These are phyloP conservation scores for Rhizopogon salebrosus DNA, from an alignment of 768 basidiomycete genomes.

Conservation along the genomic window DNA sequence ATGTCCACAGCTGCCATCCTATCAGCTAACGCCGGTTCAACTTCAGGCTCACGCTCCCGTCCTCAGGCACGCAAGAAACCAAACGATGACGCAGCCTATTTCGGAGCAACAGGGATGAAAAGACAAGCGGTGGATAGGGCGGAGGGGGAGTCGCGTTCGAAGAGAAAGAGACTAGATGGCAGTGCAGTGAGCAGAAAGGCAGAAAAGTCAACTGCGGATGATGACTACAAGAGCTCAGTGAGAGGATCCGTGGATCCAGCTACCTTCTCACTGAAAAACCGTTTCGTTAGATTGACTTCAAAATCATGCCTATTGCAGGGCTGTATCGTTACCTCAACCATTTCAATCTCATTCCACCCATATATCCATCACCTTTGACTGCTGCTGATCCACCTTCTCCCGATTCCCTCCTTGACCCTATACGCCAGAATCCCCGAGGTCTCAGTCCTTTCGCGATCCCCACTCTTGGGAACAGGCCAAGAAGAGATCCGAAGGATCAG, in stretches of 20 bases:
- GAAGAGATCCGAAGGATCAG: constrained; percentile 59
- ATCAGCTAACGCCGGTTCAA: constrained; percentile 11
- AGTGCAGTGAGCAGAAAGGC: constrained; percentile 23
- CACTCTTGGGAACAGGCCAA: constrained; percentile 68
- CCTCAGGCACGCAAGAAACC: constrained; percentile 58
- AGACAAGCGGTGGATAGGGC: constrained; percentile 61
- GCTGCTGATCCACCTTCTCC: constrained; percentile 70
- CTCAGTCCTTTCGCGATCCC: constrained; percentile 40
- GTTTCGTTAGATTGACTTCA: constrained; percentile 63
- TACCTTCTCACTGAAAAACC: constrained; percentile 9
- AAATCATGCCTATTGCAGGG: constrained; percentile 56
- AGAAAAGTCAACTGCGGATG: constrained; percentile 32
- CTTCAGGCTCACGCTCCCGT: constrained; percentile 53
- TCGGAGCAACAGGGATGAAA: constrained; percentile 58
- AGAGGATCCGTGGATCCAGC: constrained; percentile 8
- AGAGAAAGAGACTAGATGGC: constrained; percentile 64
- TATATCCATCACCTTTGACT: constrained; percentile 66
- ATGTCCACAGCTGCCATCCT: constrained; percentile 10
- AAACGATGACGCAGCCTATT: constrained; percentile 69
- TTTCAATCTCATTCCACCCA: constrained; percentile 64
- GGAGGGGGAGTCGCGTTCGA: constrained; percentile 71
- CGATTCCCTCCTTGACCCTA: constrained; percentile 47
- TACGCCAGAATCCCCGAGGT: constrained; percentile 40
- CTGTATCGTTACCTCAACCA: constrained; percentile 71
- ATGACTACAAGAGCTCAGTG: constrained; percentile 27